These are phyloP conservation scores for Rhazya stricta DNA, from an alignment of 257 asterid species.

Conservation along the genomic window DNA sequence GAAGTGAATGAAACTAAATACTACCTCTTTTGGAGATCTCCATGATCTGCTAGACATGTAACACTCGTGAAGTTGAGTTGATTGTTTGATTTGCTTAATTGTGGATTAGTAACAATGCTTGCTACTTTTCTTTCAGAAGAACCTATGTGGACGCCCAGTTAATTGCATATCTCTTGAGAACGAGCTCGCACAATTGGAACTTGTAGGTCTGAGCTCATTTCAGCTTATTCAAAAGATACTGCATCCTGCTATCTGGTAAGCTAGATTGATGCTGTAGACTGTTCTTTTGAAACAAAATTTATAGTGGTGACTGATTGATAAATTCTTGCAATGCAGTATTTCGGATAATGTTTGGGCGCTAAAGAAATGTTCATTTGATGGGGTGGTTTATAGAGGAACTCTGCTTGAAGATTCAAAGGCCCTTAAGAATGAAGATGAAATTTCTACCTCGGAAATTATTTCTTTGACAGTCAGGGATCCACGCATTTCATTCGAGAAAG, in stretches of 20 bases:
- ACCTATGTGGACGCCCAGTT: conserved; percentile 30
- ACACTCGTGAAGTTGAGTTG: not conserved
- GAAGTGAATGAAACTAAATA: not conserved
- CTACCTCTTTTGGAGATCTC: not conserved
- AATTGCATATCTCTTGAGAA: conserved; percentile 66
- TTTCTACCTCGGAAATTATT: conserved; percentile 40
- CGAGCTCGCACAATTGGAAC: conserved; percentile 68
- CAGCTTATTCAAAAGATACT: conserved; percentile 65
- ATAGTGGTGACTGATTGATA: conserved; percentile 14
- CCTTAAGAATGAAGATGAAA: conserved; percentile 33
- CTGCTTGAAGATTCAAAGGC: conserved; percentile 20
- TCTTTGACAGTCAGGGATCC: conserved; percentile 69
- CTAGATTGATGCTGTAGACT: conserved; percentile 10
- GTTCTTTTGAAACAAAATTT: conserved; percentile 12
- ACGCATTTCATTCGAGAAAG: conserved; percentile 38
- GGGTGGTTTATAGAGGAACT: conserved; percentile 19
- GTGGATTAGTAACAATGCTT: conserved; percentile 2
- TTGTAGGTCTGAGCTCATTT: conserved; percentile 60
- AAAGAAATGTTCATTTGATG: conserved; percentile 32
- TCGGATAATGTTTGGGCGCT: conserved; percentile 30
- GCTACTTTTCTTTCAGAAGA: conserved; percentile 43
- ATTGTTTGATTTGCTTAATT: not conserved
- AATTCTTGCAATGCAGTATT: conserved; percentile 32
- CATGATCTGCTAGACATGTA: not conserved
- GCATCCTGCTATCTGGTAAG: conserved; percentile 57